Conservation (phyloP, 306 rosid genomes). For the Fragaria ananassa region DNA sequence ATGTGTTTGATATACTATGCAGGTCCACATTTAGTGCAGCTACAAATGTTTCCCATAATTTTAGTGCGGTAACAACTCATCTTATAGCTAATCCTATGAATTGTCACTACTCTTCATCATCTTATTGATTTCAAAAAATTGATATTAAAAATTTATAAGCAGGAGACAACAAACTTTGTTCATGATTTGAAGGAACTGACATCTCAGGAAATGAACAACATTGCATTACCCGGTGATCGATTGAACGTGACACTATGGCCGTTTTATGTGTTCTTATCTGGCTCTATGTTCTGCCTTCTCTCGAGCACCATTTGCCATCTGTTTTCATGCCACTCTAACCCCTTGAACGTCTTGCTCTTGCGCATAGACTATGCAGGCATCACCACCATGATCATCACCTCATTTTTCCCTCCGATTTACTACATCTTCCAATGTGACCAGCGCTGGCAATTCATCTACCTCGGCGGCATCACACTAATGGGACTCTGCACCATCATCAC, state of each 20-base stretch:
- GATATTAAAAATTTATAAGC: conserved; percentile 15
- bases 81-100: neutral
- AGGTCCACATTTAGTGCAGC: conserved; percentile 57
- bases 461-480: conserved; percentile 76
- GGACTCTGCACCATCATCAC: conserved; percentile 70
- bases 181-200: conserved; percentile 43
- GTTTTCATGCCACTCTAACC: conserved; percentile 78
- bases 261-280: conserved; percentile 77
- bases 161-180: conserved; percentile 55
- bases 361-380: conserved; percentile 81
- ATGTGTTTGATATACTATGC: conserved; percentile 14
- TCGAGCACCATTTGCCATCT: conserved; percentile 95
- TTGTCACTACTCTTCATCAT: neutral
- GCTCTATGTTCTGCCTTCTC: conserved; percentile 90
- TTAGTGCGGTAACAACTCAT: conserved; percentile 38
- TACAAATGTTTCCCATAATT: conserved; percentile 55
- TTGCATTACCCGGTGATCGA: conserved; percentile 6
- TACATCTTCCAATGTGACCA: conserved; percentile 83
- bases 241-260: conserved; percentile 64
- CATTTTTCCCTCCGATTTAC: conserved; percentile 92
- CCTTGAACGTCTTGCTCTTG: conserved; percentile 50
- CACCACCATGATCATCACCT: conserved; percentile 85
- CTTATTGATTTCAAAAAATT: neutral
- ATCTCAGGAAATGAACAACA: conserved; percentile 37
- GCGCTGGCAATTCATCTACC: conserved; percentile 79